Conservation (phyloP, 306 rosid genomes). For the Casuarina glauca region DNA sequence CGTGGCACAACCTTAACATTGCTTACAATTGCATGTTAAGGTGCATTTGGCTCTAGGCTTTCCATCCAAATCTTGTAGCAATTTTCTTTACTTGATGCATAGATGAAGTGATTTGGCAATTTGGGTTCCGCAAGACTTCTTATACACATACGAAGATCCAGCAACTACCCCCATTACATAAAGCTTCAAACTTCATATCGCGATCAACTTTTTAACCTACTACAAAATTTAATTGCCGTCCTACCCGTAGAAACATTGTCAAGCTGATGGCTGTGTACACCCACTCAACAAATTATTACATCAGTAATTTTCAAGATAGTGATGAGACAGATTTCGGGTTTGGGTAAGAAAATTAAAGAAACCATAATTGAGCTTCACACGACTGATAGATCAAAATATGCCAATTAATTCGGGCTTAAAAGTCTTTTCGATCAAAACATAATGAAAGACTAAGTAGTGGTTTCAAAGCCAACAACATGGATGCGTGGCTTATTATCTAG, state of each 20-base stretch:
- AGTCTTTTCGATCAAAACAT: not conserved
- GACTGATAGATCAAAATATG: conserved; percentile 1
- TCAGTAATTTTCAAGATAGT: not conserved
- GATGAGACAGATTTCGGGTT: not conserved
- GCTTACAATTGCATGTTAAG: too few relatives aligned
- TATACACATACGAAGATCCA: too few relatives aligned
- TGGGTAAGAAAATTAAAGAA: not conserved
- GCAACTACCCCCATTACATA: not conserved
- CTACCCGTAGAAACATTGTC: not conserved
- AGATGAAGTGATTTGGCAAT: too few relatives aligned
- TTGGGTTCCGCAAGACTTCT: too few relatives aligned
- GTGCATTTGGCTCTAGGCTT: too few relatives aligned
- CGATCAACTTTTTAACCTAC: not conserved
- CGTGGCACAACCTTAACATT: too few relatives aligned
- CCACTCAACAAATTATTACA: not conserved
- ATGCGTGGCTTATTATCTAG: too few relatives aligned
- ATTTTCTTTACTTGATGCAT: too few relatives aligned
- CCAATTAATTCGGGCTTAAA: not conserved
- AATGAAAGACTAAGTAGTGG: not conserved
- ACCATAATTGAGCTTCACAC: not conserved
- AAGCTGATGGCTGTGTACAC: not conserved
- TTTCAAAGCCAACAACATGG: not conserved
- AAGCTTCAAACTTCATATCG: not conserved
- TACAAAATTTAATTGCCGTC: not conserved
- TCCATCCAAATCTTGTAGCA: too few relatives aligned